Conservation (phyloP, 345 rosid species). For the Hypericum perforatum region DNA sequence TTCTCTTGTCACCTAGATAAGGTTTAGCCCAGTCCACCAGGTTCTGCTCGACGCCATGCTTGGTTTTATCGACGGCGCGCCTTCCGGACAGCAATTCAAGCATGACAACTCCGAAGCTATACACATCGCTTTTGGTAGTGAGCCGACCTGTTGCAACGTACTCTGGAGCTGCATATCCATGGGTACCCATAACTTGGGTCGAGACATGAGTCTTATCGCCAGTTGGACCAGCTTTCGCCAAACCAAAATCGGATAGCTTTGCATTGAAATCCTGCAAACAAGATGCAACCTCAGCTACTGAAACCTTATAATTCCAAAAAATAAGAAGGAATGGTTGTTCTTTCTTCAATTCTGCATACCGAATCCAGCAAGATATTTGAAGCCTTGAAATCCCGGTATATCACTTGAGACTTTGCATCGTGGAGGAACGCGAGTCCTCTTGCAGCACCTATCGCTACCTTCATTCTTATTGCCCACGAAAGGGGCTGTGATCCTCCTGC, state of each 20-base stretch:
- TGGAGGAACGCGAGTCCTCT: conserved; percentile 89
- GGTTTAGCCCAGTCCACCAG: conserved; percentile 97
- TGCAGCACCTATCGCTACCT: conserved; percentile 85
- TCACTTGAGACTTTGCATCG: conserved; percentile 80
- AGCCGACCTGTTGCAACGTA: conserved; percentile 96
- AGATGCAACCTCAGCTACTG: conserved; percentile 8
- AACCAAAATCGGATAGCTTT: conserved; percentile 86
- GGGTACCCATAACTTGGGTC: conserved; percentile 96
- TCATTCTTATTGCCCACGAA: conserved; percentile 75
- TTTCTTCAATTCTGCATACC: conserved; percentile 30
- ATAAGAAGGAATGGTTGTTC: not conserved
- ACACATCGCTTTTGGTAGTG: conserved; percentile 88
- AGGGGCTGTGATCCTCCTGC: conserved; percentile 79
- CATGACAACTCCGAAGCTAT: conserved; percentile 91
- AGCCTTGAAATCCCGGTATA: conserved; percentile 87
- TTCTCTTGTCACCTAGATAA: conserved; percentile 73
- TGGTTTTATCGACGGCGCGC: conserved; percentile 80
- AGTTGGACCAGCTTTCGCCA: conserved; percentile 98
- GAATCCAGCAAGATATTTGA: conserved; percentile 79
- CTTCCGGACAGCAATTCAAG: conserved; percentile 84
- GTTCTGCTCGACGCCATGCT: conserved; percentile 72
- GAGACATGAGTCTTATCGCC: conserved; percentile 96
- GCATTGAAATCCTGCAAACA: conserved; percentile 71
- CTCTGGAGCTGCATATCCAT: conserved; percentile 96
- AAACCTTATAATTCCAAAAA: not conserved